Base-by-base conservation (phyloP, 2,329 filamentous ascomycete species). In the Fusarium drepaniforme region DNA sequence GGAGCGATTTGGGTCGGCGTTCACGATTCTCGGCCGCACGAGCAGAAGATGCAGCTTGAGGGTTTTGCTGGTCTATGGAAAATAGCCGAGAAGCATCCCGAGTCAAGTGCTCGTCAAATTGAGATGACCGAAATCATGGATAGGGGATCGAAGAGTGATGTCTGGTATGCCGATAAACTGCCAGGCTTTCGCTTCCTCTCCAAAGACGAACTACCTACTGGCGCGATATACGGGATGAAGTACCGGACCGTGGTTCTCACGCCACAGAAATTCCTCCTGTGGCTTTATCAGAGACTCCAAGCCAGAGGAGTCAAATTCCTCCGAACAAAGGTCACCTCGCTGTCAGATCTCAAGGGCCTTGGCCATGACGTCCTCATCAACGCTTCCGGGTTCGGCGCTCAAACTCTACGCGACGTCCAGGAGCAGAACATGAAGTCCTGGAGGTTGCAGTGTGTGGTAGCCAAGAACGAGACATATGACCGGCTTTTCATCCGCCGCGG, bases 41-140 rank as follows among this genome's bases (percentile, higher is more conserved):
- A 80, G 49, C 71, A 79, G 57, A 67, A 74, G 64, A 81, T 82
- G 78, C 81, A 82, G 64, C 67, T 78, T 4, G 72, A 76, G 53
- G 70, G 74, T 2, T 67, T 77, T 3, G 35, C 53, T 1, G 67
- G 66, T 11, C 61, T 76, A 8, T 70, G 66, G 23, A 33, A 16
- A 12, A 53, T 77, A 5, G 72, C 74, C 5, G 66, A 51, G 13
- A 40, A 46, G 8, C 44, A 75, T 59, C 72, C 72, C 3, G 72
- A 73, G 33, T 68, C 64, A 6, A 62, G 75, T 8, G 74, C 68
- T 13, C 70, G 72, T 1, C n/a, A 23, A 9, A 68, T 67, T 12
- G 25, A 61, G 37, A 62, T 77, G 57, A 72, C 61, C 1, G 75
- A 77, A 21, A 63, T 73, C 8, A 68, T 68, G 61, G 74, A 72